Conservation (phyloP, 345 rosid species). For the Eucalyptus regnans region DNA sequence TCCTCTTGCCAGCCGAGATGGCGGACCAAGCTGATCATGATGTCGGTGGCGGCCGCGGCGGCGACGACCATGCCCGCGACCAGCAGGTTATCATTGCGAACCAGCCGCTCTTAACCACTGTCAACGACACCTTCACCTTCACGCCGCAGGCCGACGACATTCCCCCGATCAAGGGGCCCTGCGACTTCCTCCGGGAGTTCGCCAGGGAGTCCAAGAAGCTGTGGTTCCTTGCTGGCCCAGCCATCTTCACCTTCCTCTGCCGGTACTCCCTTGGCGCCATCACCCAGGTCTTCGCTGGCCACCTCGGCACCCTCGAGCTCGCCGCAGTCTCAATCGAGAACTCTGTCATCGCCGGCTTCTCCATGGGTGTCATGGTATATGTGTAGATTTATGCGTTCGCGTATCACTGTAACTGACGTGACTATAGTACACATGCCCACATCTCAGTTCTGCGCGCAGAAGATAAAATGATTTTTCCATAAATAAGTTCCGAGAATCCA, state of each 20-base stretch:
- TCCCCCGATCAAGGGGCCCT: constrained; percentile 30
- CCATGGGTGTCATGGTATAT: constrained; percentile 69
- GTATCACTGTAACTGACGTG: background rate
- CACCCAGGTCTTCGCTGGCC: constrained; percentile 76
- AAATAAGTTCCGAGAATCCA: background rate
- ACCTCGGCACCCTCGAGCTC: constrained; percentile 55
- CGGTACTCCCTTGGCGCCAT: constrained; percentile 92
- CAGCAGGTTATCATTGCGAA: background rate
- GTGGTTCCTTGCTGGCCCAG: constrained; percentile 89
- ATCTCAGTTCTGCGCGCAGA: background rate
- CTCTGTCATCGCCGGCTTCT: constrained; percentile 88
- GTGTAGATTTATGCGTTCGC: background rate
- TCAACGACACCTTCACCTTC: constrained; percentile 15
- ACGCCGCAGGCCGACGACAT: constrained; percentile 39
- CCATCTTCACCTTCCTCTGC: constrained; percentile 76
- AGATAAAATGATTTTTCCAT: background rate
- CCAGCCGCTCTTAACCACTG: background rate
- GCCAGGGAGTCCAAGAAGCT: constrained; percentile 44
- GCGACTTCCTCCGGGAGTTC: constrained; percentile 46
- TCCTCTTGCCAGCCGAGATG: constrained; percentile 7
- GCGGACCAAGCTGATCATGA: background rate
- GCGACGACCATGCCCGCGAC: background rate
- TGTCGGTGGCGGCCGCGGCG: background rate
- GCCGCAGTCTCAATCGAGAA: constrained; percentile 85
- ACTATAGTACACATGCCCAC: background rate